These are phyloP conservation scores for Centrapalus pauciflorus DNA, from an alignment of 129 eudicot genomes.

Conservation along the genomic window DNA sequence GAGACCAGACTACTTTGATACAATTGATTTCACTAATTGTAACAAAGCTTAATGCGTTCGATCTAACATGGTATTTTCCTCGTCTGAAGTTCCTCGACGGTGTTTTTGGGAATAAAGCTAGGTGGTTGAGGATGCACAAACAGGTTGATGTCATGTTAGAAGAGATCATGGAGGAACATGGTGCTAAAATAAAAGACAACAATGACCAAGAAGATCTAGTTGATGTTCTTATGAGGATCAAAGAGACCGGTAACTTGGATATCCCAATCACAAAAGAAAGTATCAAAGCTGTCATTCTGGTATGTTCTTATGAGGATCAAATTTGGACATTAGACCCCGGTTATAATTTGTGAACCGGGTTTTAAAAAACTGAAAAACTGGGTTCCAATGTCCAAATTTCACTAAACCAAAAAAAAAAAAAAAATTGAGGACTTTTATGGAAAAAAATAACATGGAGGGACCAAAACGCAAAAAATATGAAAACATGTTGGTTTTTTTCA, in stretches of 20 bases:
- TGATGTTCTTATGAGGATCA: constrained; percentile 33
- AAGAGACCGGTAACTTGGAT: constrained; percentile 21
- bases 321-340: too few relatives aligned
- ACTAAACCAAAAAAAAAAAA: too few relatives aligned
- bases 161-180: constrained; percentile 27
- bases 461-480: too few relatives aligned
- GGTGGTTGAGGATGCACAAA: constrained; percentile 4
- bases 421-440: too few relatives aligned
- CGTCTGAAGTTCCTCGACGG: constrained; percentile 8
- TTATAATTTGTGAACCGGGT: too few relatives aligned
- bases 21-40: not conserved
- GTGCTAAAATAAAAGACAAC: not conserved
- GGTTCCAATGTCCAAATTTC: too few relatives aligned
- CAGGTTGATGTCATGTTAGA: constrained; percentile 16
- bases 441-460: too few relatives aligned
- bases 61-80: constrained; percentile 23
- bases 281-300: constrained; percentile 39
- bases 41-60: not conserved
- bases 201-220: constrained; percentile 30
- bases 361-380: too few relatives aligned
- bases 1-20: constrained; percentile 8
- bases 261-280: constrained; percentile 18
- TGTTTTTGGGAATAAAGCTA: constrained; percentile 11
- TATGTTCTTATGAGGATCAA: too few relatives aligned
- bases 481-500: too few relatives aligned